Conservation (phyloP, 441 rosid genomes). For the Bocquillonia castaneifolia region DNA sequence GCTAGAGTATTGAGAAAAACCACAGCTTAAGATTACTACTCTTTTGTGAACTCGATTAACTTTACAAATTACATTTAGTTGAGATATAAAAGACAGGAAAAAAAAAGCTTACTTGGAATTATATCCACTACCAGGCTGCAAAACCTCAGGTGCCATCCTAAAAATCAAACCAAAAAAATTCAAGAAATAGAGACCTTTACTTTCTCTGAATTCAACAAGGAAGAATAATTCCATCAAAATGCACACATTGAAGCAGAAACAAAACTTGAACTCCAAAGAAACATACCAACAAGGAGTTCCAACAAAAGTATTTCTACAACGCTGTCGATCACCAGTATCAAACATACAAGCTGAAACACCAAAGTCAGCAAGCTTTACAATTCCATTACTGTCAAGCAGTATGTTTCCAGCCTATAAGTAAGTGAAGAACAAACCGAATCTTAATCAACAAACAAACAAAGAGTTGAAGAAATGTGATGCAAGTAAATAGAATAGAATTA, state of each 20-base stretch:
- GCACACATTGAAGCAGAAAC: too few relatives aligned
- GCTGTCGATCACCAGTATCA: slow-evolving; percentile 92
- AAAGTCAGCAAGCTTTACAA: slow-evolving; percentile 92
- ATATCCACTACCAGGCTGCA: slow-evolving; percentile 99
- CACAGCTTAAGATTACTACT: slow-evolving; percentile 1
- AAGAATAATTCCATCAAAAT: too few relatives aligned
- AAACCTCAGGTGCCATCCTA: slow-evolving; percentile 99
- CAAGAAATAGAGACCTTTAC: not conserved
- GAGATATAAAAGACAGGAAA: not conserved
- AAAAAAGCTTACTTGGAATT: slow-evolving; percentile 77
- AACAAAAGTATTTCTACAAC: slow-evolving; percentile 93
- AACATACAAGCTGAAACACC: slow-evolving; percentile 99
- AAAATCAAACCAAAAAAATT: slow-evolving; percentile 27
- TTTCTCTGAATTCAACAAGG: not conserved
- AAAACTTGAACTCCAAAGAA: too few relatives aligned
- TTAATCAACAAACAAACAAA: slow-evolving; percentile 5
- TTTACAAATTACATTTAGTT: slow-evolving; percentile 9
- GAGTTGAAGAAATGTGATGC: too few relatives aligned
- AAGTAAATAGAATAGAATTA: too few relatives aligned
- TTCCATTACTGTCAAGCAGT: slow-evolving; percentile 70
- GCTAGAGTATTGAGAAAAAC: not conserved
- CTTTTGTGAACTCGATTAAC: not conserved
- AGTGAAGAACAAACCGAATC: slow-evolving; percentile 8
- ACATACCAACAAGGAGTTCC: slow-evolving; percentile 98
- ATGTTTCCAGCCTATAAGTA: slow-evolving; percentile 88